These are phyloP conservation scores for Neurospora sp. DNA, from an alignment of 2,329 filamentous ascomycete species.

Conservation along the genomic window DNA sequence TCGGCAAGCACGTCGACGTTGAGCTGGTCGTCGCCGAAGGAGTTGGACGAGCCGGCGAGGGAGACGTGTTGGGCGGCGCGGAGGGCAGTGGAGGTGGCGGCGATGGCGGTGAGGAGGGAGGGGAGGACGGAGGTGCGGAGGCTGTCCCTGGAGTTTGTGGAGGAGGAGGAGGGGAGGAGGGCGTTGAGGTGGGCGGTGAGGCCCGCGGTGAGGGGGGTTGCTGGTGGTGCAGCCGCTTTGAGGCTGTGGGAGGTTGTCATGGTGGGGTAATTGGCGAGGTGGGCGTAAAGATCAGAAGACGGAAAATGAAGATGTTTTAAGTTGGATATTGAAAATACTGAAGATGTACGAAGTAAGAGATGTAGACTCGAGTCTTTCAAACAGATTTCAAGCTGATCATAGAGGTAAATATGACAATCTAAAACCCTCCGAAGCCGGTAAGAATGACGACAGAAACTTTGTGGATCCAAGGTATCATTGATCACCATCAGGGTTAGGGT, in stretches of 20 bases:
- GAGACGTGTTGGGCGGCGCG: constrained; percentile 35
- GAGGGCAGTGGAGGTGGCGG: constrained; percentile 34
- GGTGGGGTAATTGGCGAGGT: not conserved
- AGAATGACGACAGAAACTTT: not conserved
- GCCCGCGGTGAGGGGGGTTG: not conserved
- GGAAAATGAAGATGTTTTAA: not conserved
- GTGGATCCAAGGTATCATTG: not conserved
- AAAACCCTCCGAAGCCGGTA: not conserved
- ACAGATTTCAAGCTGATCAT: not conserved
- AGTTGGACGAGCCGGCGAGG: constrained; percentile 40
- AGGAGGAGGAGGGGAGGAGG: not conserved
- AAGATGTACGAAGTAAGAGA: not conserved
- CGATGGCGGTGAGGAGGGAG: constrained; percentile 34
- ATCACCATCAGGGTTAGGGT: not conserved
- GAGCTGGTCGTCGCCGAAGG: constrained; percentile 50
- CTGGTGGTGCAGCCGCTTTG: not conserved
- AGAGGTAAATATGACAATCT: not conserved
- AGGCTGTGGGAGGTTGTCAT: not conserved
- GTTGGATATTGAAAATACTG: not conserved
- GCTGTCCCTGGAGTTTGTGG: not conserved
- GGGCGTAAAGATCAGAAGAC: not conserved
- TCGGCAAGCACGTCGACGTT: constrained; percentile 49
- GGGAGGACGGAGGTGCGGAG: constrained; percentile 39
- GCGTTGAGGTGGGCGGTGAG: not conserved
- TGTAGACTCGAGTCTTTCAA: not conserved